A percentile compares a stretch with the other conserved stretches of the same genome.
Evolutionary conservation across 169 alveolate genomes (phyloP).

Genomic region (Cryptosporidium muris): DNA sequence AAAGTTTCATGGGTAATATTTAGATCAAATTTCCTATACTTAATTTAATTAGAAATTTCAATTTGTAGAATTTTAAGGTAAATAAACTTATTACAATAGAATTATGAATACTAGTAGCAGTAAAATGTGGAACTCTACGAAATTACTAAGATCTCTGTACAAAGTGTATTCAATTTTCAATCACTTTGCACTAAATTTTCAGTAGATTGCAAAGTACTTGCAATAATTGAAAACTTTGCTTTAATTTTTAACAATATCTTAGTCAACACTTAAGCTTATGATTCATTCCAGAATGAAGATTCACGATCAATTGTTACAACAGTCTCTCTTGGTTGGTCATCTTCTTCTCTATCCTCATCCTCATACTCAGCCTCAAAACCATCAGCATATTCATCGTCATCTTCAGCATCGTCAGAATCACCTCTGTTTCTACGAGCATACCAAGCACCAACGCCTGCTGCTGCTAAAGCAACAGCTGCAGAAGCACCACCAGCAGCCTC

Average conservation of each 20-base stretch:
- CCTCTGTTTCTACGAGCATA: slow-evolving; percentile 64
- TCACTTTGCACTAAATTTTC: no score
- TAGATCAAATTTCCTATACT: no score
- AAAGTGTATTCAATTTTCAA: no score
- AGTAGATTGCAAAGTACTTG: no score
- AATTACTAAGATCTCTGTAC: no score
- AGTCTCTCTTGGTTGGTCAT: slow-evolving; percentile 63
- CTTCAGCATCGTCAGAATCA: slow-evolving; percentile 33
- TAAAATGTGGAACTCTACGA: no score
- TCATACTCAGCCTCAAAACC: slow-evolving; percentile 71
- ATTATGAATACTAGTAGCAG: no score
- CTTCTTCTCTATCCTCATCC: slow-evolving; percentile 52
- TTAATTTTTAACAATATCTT: no score
- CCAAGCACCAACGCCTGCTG: slow-evolving; percentile 73
- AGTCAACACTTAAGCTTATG: slow-evolving; percentile 1
- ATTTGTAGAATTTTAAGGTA: no score
- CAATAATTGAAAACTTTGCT: background rate
- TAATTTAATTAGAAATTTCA: no score
- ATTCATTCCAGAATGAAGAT: slow-evolving; percentile 71
- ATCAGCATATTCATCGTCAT: slow-evolving; percentile 69
- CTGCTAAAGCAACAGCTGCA: slow-evolving; percentile 70
- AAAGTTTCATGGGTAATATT: no score
- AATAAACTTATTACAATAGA: no score
- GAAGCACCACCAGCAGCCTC: slow-evolving; percentile 73
- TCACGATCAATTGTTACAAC: slow-evolving; percentile 71